phyloP scores from a whole-genome alignment of 257 asterid genomes.

The Jaltomata sinuosa region DNA sequence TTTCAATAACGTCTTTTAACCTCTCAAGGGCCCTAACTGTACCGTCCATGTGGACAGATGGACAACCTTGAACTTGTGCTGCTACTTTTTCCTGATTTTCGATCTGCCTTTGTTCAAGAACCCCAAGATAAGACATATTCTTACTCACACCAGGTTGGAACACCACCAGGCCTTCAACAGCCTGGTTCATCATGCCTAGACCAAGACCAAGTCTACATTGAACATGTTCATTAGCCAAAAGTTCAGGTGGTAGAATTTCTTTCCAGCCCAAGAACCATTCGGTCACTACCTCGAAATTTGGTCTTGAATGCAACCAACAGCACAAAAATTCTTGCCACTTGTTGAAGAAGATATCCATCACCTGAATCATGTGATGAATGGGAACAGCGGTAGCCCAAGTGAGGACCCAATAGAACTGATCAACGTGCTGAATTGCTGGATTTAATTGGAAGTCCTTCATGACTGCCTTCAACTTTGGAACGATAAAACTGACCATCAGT shows the following conservation, averaged over 20 bases:
- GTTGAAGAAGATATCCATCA: conserved; percentile 56
- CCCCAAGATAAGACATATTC: conserved; percentile 36
- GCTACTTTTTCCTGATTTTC: conserved; percentile 53
- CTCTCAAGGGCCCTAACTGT: conserved; percentile 8
- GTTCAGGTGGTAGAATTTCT: conserved; percentile 47
- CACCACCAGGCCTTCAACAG: conserved; percentile 60
- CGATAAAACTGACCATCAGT: conserved; percentile 36
- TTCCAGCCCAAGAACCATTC: conserved; percentile 69
- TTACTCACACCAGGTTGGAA: conserved; percentile 51
- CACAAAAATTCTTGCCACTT: conserved; percentile 69
- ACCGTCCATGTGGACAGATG: conserved; percentile 1
- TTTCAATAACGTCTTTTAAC: conserved; percentile 28
- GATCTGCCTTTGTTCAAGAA: conserved; percentile 44
- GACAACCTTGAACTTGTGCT: conserved; percentile 44
- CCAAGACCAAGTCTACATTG: conserved; percentile 42
- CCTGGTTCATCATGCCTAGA: conserved; percentile 64
- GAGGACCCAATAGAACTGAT: conserved; percentile 39
- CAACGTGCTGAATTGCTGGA: conserved; percentile 52
- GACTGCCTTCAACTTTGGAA: conserved; percentile 39
- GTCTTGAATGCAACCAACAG: conserved; percentile 44
- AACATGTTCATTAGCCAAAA: conserved; percentile 46
- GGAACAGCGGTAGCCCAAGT: conserved; percentile 51
- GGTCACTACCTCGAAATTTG: conserved; percentile 55
- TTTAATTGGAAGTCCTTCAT: conserved; percentile 41
- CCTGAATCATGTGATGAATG: conserved; percentile 49